Evolutionary conservation across 495 filamentous ascomycete species (phyloP).

Genomic region (Tuber umbilicatum): DNA sequence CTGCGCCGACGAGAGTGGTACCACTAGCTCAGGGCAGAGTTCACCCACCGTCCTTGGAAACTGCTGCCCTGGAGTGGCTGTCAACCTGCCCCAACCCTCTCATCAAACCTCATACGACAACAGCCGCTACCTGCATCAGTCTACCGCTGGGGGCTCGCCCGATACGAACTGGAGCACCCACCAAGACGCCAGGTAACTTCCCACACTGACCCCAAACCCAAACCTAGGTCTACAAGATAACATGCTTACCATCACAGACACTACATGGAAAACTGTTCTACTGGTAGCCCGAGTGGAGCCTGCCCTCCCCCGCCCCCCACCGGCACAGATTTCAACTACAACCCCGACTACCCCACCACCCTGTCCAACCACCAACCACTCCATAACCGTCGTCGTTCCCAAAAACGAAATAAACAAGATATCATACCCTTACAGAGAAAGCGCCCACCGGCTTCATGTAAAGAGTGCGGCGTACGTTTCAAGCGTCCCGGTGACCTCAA

Average conservation of each 20-base stretch:
- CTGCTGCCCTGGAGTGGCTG: neutral
- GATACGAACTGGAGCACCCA: neutral
- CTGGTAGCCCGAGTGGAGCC: neutral
- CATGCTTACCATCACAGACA: neutral
- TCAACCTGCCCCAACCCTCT: neutral
- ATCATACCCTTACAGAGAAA: neutral
- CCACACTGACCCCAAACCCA: neutral
- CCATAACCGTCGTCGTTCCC: neutral
- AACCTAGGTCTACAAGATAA: neutral
- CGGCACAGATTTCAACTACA: neutral
- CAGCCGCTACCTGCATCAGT: neutral
- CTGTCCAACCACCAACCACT: neutral
- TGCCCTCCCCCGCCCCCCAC: neutral
- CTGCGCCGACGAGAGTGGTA: neutral
- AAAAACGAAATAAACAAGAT: neutral
- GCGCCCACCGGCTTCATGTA: neutral
- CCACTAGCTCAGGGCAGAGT: neutral
- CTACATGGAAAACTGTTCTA: neutral
- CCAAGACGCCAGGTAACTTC: neutral
- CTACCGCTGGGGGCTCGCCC: neutral
- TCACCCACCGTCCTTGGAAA: neutral
- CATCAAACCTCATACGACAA: neutral
- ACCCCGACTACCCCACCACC: neutral
- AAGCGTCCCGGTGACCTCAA: neutral
- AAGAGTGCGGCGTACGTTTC: neutral